Percentiles rank a stretch among this genome's conserved stretches.
Evolutionary conservation across 768 basidiomycete species (phyloP).

Genomic region (Auriscalpium vulgare): DNA sequence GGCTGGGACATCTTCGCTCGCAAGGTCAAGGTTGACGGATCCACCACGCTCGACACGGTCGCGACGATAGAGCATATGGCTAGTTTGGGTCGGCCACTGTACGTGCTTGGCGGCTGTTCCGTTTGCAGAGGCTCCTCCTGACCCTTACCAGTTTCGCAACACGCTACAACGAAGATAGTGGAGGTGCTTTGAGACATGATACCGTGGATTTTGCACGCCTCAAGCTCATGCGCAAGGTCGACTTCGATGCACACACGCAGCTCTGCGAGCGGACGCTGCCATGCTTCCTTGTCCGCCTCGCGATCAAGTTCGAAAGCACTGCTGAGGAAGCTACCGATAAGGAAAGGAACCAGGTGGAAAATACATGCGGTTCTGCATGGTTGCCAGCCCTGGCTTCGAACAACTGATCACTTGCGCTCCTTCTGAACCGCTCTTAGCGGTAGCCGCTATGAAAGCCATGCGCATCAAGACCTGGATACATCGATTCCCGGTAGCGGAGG

Average conservation of each 20-base stretch:
- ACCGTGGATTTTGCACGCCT: constrained; percentile 7
- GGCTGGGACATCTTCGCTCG: constrained; percentile 21
- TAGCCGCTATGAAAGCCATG: constrained; percentile 20
- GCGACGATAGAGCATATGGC: constrained; percentile 14
- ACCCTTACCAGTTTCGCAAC: constrained; percentile 8
- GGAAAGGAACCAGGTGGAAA: constrained; percentile 23
- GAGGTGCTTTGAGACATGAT: not conserved
- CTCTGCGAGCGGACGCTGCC: not conserved
- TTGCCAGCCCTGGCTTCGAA: constrained; percentile 14
- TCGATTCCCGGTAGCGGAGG: not conserved
- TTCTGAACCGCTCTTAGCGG: constrained; percentile 24
- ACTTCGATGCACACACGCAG: too few relatives aligned
- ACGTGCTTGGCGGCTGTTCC: constrained; percentile 1
- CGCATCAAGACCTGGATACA: not conserved
- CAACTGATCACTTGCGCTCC: constrained; percentile 17
- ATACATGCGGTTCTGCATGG: constrained; percentile 23
- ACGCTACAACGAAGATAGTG: constrained; percentile 7
- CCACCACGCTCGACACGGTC: constrained; percentile 12
- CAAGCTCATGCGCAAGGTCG: constrained; percentile 1
- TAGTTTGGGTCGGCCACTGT: constrained; percentile 21
- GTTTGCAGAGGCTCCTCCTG: not conserved
- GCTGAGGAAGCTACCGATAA: constrained; percentile 3
- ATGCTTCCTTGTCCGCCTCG: constrained; percentile 16
- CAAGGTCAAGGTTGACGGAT: not conserved
- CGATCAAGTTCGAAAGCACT: constrained; percentile 23